phyloP scores from a whole-genome alignment of 192 early-diverging fungal species.

The Dissophora globulifera region DNA sequence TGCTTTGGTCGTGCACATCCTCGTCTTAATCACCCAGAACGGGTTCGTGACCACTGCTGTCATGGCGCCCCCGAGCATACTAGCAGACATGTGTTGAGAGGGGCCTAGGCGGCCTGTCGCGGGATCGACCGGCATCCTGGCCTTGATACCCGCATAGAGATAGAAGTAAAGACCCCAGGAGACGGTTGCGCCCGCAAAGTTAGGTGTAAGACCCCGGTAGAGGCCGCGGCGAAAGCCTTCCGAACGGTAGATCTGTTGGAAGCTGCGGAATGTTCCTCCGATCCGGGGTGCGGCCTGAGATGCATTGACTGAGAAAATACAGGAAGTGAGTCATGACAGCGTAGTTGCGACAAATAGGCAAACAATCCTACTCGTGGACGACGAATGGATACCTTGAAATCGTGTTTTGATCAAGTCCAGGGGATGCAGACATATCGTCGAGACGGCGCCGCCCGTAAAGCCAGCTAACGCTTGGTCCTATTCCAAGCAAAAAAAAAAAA shows the following conservation, averaged over 20 bases:
- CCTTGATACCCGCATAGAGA: conserved; percentile 82
- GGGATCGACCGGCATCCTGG: conserved; percentile 66
- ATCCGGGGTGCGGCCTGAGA: conserved; percentile 60
- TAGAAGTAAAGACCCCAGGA: conserved; percentile 99
- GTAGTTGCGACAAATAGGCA: no score
- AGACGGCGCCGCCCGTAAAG: conserved; percentile 83
- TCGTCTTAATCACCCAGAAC: conserved; percentile 86
- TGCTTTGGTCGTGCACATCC: conserved; percentile 78
- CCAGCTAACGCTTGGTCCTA: conserved; percentile 93
- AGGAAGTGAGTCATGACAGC: not conserved
- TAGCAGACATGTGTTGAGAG: conserved; percentile 77
- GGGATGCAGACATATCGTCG: conserved; percentile 87
- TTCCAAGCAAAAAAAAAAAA: not conserved
- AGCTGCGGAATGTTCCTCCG: conserved; percentile 75
- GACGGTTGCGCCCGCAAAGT: conserved; percentile 87
- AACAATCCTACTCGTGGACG: no score
- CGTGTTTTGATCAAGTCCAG: conserved; percentile 95
- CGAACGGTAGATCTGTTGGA: conserved; percentile 63
- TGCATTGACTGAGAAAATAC: conserved; percentile 59
- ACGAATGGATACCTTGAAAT: conserved; percentile 89
- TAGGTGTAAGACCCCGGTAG: conserved; percentile 92
- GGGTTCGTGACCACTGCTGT: conserved; percentile 83
- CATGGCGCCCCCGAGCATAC: conserved; percentile 61
- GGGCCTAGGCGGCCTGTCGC: conserved; percentile 69
- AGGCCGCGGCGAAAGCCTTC: conserved; percentile 78